Base-by-base conservation (phyloP, 305 asterid genomes). In the Fraxinus xanthoxyloides region DNA sequence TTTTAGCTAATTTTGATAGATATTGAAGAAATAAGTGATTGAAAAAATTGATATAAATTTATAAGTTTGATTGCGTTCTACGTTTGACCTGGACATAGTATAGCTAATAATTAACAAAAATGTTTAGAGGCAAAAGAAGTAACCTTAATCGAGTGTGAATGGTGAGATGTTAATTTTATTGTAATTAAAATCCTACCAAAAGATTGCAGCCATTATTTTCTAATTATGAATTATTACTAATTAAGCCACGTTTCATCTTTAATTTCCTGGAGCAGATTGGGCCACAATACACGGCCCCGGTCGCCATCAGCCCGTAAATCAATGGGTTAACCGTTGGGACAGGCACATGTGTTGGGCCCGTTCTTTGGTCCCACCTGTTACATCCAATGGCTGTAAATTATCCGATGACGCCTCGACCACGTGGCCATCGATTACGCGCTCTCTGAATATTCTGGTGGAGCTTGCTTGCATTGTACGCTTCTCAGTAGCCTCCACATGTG, bases 381-480 rank as follows among this genome's bases (percentile, higher is more conserved):
- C 15, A 77, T 79, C 82, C 51, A 46, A 81, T 77, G 84, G 84
- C 61, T 35, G 7, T 63, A 73, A 83, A 69, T 76, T 12, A 77
- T 26, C 78, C 5, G 59, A 34, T 73, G 23, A 67, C 79, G 85
- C 77, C 79, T 8, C 63, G 56, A 77, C 73, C 87, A 87, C 91
- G 86, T 85, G 88, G 78, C 82, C 48, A 32, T 40, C 10, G 32
- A 54, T 46, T 28, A 83, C 89, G 87, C 89, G 89, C 83, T 82
- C 80, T 87, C 17, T 82, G 83, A 59, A 73, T 80, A 85, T 85
- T 76, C 79, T 77, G 48, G 83, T 85, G 83, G 86, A 86, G 13
- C 72, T 63, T 21, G 88, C 91, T 87, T 87, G 80, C 81, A 59
- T 77, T 74, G 77, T 81, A 87, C 92, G 89, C 90, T 85, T 85